Evolutionary conservation across 2,329 filamentous ascomycete species (phyloP), one percentile per base, ranked within the genome.

Genomic region (Leptographium procerum): DNA sequence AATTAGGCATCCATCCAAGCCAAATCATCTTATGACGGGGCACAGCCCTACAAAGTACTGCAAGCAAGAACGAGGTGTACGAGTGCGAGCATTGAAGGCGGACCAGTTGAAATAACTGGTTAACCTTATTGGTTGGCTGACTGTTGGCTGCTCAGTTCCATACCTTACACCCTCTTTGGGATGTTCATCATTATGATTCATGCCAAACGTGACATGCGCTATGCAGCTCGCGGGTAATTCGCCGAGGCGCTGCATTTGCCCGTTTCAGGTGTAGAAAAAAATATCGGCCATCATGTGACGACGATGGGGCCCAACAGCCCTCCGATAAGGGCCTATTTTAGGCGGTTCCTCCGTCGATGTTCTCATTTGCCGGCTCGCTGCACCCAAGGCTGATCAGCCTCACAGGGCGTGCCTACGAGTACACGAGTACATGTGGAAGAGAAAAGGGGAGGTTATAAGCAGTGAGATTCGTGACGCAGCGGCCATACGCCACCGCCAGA

Each of bases 371-470:
- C 22, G 8, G 22, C 7, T 47, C 36, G 4, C 19, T 22, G 26
- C 16, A 52, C 19, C n/a, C 55, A 52, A 57, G 55, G 55, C 55
- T 57, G 55, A 31, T 10, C 55, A 57, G 55, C 55, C 55, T 57
- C 55, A 57, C 55, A 19, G 48, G 55, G 45, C 55, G 31, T 11
- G n/a, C n/a, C n/a, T n/a, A n/a, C n/a, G n/a, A n/a, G n/a, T n/a
- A n/a, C n/a, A n/a, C n/a, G n/a, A n/a, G n/a, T n/a, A n/a, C n/a
- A n/a, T n/a, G n/a, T n/a, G 2, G 16, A 43, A 29, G 24, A 28
- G 48, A 24, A 50, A 50, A 50, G 14, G 28, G 9, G 26, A 50
- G 28, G 16, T 8, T 13, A 50, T 11, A 50, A 26, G 47, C 7
- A 19, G 40, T 43, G 40, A 19, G 19, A 7, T 9, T 8, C 6